Evolutionary conservation across 352 stramenopile species (phyloP), one percentile per base, ranked within the genome.

Genomic region (Phytophthora niederhauseri): DNA sequence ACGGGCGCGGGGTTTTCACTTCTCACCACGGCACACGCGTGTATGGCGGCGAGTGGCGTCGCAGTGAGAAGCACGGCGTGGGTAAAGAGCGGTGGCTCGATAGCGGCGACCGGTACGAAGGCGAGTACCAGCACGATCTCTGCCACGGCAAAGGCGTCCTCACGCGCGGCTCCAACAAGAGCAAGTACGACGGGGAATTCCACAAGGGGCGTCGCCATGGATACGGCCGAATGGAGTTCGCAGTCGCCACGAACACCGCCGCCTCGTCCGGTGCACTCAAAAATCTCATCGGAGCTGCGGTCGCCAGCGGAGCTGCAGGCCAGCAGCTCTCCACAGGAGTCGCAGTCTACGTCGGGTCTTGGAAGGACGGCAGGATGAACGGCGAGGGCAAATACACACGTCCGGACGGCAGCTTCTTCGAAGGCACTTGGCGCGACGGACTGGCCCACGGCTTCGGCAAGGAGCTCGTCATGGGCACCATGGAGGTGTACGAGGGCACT

Each of bases 101-200:
- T 11, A 87, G 49, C 15, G 81, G 81, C 8, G 80, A 91, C 45
- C 68, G 78, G 14, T 93, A 93, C 64, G 83, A 91, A 68, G 83
- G 85, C 34, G 78, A 87, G 58, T 93, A 85, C 59, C 51, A 80
- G 12, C 69, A 81, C 34, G 85, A 89, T 38, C 60, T 53, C 3
- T 89, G 86, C 28, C 78, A 93, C 34, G 85, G 85, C 63, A 75
- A 79, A 38, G 85, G 85, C n/a, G 38, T 83, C 19, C 54, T 87
- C 4, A 61, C 79, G 7, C 66, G 69, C 11, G 79, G 81, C 1
- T 69, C 50, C 12, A 85, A 69, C 41, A 69, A 72, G 11, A 81
- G 55, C 59, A 87, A 78, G 58, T 93, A 92, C 72, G 78, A 89
- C 8, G 85, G 83, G 12, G 78, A 87, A 52, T 92, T 92, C 49